phyloP scores from a whole-genome alignment of 805 yeast genomes.

The Spathaspora hagerdaliae region DNA sequence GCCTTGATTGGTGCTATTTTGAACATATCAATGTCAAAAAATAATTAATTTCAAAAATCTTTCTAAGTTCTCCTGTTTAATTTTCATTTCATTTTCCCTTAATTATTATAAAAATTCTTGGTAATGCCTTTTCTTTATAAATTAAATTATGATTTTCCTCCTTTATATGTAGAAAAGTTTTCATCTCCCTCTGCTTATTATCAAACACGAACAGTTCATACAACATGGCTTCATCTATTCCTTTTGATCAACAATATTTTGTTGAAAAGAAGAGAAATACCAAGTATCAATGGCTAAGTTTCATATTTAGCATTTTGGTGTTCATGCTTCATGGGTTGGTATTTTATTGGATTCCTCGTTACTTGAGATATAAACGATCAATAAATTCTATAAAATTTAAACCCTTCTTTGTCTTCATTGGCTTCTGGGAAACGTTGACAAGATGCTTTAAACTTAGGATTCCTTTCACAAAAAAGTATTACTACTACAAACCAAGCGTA shows the following conservation, averaged over 20 bases:
- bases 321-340: conserved; percentile 37
- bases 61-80: not conserved
- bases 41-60: too few species aligned
- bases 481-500: conserved; percentile 41
- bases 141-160: not conserved
- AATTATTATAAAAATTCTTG: not conserved
- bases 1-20: too few species aligned
- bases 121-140: not conserved
- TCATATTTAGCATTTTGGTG: conserved; percentile 19
- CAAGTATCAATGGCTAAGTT: conserved; percentile 33
- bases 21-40: too few species aligned
- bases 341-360: conserved; percentile 39
- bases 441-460: conserved; percentile 19
- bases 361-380: conserved; percentile 21
- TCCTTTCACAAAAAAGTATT: conserved; percentile 12
- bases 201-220: not conserved
- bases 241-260: conserved; percentile 33
- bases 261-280: conserved; percentile 35
- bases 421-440: conserved; percentile 24
- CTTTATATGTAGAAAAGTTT: not conserved
- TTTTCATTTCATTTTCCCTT: not conserved
- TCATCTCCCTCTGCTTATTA: not conserved
- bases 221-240: conserved; percentile 19
- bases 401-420: conserved; percentile 23
- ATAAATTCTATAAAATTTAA: conserved; percentile 10